Conservation (phyloP, 2,329 filamentous ascomycete genomes). For the Pestalotiopsis sp. region DNA sequence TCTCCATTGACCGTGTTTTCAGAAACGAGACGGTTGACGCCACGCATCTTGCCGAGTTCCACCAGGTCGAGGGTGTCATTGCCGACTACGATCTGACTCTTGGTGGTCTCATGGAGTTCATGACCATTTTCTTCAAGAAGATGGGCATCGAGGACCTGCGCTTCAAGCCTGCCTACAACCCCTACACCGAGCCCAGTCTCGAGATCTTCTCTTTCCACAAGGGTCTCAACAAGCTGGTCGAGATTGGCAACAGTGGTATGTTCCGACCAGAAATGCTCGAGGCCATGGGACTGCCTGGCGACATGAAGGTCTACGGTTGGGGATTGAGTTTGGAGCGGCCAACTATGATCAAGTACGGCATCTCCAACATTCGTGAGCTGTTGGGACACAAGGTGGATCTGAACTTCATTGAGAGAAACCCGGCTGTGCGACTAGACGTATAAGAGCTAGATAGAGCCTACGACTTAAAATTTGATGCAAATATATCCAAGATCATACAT, state of each 20-base stretch:
- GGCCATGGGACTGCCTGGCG: slow-evolving; percentile 88
- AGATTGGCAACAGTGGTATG: slow-evolving; percentile 98
- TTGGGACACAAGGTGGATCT: slow-evolving; percentile 95
- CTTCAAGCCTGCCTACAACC: slow-evolving; percentile 97
- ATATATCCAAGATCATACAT: not conserved
- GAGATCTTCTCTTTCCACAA: slow-evolving; percentile 97
- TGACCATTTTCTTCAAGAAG: slow-evolving; percentile 94
- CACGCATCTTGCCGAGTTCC: slow-evolving; percentile 96
- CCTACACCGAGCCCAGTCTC: slow-evolving; percentile 94
- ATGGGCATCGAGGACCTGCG: slow-evolving; percentile 89
- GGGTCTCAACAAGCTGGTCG: slow-evolving; percentile 86
- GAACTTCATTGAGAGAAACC: slow-evolving; percentile 87
- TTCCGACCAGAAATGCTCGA: slow-evolving; percentile 98
- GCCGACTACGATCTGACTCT: slow-evolving; percentile 93
- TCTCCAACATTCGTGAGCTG: slow-evolving; percentile 88
- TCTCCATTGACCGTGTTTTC: slow-evolving; percentile 98
- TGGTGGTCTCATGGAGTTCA: slow-evolving; percentile 89
- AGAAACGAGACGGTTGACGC: slow-evolving; percentile 94
- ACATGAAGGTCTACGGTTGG: slow-evolving; percentile 93
- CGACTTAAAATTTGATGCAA: not conserved
- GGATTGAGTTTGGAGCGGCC: slow-evolving; percentile 89
- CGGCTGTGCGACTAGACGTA: slow-evolving; percentile 80
- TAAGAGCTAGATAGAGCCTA: slow-evolving; percentile 61
- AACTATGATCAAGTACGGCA: slow-evolving; percentile 95
- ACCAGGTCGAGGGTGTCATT: slow-evolving; percentile 92